Evolutionary conservation across 352 stramenopile genomes (phyloP).

Genomic region (Globisporangium takayamanum): DNA sequence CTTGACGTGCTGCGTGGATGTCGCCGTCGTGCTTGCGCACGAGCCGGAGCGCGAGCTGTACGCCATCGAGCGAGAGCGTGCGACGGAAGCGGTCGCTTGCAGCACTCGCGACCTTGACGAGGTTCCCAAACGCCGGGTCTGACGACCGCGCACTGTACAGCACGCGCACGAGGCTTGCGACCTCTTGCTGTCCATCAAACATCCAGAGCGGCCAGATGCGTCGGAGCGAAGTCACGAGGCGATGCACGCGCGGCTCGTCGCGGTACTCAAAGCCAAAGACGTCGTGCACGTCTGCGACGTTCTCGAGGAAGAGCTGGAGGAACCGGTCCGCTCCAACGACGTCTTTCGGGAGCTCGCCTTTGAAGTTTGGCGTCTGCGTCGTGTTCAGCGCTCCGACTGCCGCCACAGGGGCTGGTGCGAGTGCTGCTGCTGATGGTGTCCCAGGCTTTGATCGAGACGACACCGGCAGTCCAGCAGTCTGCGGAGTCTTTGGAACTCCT

Average conservation of each 20-base stretch:
- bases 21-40: slow-evolving; percentile 28
- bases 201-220: slow-evolving; percentile 76
- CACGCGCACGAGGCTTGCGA: slow-evolving; percentile 50
- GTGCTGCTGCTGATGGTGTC: background rate
- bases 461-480: background rate
- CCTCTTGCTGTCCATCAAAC: slow-evolving; percentile 58
- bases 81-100: slow-evolving; percentile 41
- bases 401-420: background rate
- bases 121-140: slow-evolving; percentile 48
- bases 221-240: slow-evolving; percentile 40
- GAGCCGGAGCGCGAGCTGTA: slow-evolving; percentile 35
- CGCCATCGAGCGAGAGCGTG: slow-evolving; percentile 29
- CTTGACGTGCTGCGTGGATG: slow-evolving; percentile 24
- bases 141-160: slow-evolving; percentile 54
- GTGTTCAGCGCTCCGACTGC: slow-evolving; percentile 18
- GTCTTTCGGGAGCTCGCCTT: slow-evolving; percentile 44
- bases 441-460: background rate
- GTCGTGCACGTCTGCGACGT: slow-evolving; percentile 51
- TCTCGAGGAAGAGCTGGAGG: slow-evolving; percentile 44
- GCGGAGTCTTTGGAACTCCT: background rate
- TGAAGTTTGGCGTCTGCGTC: slow-evolving; percentile 59
- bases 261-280: slow-evolving; percentile 55
- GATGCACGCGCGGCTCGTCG: slow-evolving; percentile 59
- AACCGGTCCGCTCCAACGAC: slow-evolving; percentile 25
- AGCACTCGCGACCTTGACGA: slow-evolving; percentile 51